phyloP scores from a whole-genome alignment of 2,329 filamentous ascomycete species.

The Neofusicoccum umdonicola region DNA sequence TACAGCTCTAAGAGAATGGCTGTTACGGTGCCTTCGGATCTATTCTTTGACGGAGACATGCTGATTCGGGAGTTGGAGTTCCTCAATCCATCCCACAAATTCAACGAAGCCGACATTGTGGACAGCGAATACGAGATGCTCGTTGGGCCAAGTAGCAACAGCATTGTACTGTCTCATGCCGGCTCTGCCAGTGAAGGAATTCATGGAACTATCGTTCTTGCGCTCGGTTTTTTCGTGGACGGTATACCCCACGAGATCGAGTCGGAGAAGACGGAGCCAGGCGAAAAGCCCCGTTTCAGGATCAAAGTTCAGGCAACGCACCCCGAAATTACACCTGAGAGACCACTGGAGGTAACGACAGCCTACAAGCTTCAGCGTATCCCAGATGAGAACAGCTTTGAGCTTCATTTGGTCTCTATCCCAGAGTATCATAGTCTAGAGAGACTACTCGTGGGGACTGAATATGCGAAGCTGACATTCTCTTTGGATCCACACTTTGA shows the following conservation, averaged over 20 bases:
- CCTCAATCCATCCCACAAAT: not conserved
- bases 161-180: not conserved
- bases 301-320: no score
- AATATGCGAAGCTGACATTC: not conserved
- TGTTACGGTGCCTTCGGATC: no score
- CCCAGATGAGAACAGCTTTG: no score
- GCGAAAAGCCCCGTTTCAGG: not conserved
- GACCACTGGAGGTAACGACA: no score
- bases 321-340: no score
- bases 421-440: not conserved
- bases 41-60: not conserved
- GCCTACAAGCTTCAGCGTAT: no score
- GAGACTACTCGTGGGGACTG: not conserved
- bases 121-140: not conserved
- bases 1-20: no score
- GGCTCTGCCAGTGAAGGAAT: no score
- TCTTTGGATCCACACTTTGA: not conserved
- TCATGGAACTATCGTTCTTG: no score
- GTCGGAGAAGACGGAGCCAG: not conserved
- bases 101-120: not conserved
- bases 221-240: no score
- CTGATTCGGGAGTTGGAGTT: conserved; percentile 1
- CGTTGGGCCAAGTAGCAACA: not conserved
- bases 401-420: no score
- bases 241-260: not conserved